These are phyloP conservation scores for Arctostaphylos glauca DNA, from an alignment of 148 eudicot species.

Conservation along the genomic window DNA sequence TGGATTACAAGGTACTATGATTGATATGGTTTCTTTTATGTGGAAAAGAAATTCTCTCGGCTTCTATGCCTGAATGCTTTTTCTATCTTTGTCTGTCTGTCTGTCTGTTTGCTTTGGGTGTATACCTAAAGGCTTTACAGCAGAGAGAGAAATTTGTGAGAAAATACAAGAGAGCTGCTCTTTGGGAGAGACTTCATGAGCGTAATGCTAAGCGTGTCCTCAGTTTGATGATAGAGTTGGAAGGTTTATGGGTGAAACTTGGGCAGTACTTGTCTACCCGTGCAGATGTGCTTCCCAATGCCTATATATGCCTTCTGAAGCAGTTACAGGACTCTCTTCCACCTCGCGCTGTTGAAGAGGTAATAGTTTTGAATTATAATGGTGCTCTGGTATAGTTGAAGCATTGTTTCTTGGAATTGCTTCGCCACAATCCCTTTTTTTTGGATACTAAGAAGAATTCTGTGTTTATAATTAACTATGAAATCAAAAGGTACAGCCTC, in stretches of 20 bases:
- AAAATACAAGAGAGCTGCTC: conserved; percentile 54
- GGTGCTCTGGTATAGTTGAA: not conserved
- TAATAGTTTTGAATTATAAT: conserved; percentile 24
- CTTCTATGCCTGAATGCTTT: conserved; percentile 3
- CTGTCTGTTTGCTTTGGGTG: conserved; percentile 4
- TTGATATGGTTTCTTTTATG: not conserved
- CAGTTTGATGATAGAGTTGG: conserved; percentile 69
- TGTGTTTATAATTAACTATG: too few relatives aligned
- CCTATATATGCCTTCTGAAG: conserved; percentile 70
- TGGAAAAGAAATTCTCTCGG: not conserved
- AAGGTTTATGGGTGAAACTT: conserved; percentile 97
- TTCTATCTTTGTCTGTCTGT: not conserved
- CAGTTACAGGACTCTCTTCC: conserved; percentile 99
- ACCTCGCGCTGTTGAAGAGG: conserved; percentile 87
- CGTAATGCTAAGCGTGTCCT: conserved; percentile 95
- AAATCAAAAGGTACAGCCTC: too few relatives aligned
- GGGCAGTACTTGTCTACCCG: conserved; percentile 98
- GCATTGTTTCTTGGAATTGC: not conserved
- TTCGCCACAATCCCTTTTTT: not conserved
- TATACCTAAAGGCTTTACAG: conserved; percentile 65
- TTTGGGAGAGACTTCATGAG: conserved; percentile 92
- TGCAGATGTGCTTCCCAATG: conserved; percentile 97
- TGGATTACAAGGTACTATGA: conserved; percentile 82
- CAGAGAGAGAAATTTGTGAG: conserved; percentile 79
- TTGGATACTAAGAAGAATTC: not conserved